Base-by-base conservation (phyloP, 768 basidiomycete genomes). In the Tricholoma sp. region DNA sequence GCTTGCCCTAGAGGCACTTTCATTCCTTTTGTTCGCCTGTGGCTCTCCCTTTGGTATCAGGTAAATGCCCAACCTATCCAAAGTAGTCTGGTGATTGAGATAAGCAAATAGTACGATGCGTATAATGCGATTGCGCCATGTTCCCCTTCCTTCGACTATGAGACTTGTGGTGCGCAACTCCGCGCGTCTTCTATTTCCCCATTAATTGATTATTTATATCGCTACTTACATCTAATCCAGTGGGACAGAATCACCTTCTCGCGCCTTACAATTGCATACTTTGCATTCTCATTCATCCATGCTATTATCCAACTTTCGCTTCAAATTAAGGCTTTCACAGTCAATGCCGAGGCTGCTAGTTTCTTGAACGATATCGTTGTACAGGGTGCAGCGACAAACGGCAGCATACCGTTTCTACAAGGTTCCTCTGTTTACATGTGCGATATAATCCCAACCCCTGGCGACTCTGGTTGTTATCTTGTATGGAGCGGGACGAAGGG, bases 191-290 rank as follows among this genome's bases (percentile, higher is more conserved):
- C 42, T 17, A 31, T 32, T 52, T 11, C 36, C 12, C 53, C 15
- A 34, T 33, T 17, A 32, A 42, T 13, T 54, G 45, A 52, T 29
- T 34, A 31, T 48, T 49, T 58, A 56, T 53, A 20, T n/a, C n/a
- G n/a, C n/a, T n/a, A n/a, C n/a, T n/a, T n/a, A 41, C 24, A 24
- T 24, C 24, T 24, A 24, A 24, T 53, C 42, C 64, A 90, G 88
- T 87, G 85, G 84, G 76, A 81, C 55, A 80, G 87, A 55, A 73
- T 90, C 63, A 85, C 86, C 18, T 82, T 84, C 64, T 87, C 88
- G 49, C 78, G 77, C 36, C 74, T 87, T 53, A 85, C 89, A 17
- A 72, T 77, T 58, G 63, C 82, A 63, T 92, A 89, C 68, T 82
- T 89, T 65, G 53, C 76, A 44, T 87, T 90, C 66, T 85, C 89